These are phyloP conservation scores for Hemerocallis citrina DNA, from an alignment of 106 monocot species.

Conservation along the genomic window DNA sequence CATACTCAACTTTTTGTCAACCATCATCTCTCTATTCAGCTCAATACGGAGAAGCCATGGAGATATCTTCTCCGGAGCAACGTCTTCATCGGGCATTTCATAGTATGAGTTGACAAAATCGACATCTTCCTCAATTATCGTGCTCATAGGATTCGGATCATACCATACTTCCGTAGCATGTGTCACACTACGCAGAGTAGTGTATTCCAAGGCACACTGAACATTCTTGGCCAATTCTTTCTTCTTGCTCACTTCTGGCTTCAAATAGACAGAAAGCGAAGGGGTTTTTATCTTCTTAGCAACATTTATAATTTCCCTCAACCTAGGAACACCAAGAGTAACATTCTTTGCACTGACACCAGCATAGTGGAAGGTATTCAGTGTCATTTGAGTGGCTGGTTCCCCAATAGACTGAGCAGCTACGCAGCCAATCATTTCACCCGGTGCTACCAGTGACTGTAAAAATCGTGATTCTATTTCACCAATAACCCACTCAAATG, in stretches of 20 bases:
- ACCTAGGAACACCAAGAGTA: conserved; percentile 93
- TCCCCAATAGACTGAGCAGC: conserved; percentile 99
- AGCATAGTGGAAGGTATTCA: conserved; percentile 99
- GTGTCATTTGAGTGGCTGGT: conserved; percentile 98
- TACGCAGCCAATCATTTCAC: conserved; percentile 99
- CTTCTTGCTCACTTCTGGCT: conserved; percentile 62
- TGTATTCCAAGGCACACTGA: conserved; percentile 95
- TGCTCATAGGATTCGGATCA: conserved; percentile 90
- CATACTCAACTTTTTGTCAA: conserved; percentile 96
- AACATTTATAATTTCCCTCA: conserved; percentile 97
- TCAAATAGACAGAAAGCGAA: conserved; percentile 93
- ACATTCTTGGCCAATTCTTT: conserved; percentile 95
- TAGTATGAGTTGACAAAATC: conserved; percentile 96
- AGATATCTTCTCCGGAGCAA: conserved; percentile 92
- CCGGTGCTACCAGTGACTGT: conserved; percentile 93
- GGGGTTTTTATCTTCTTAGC: conserved; percentile 99
- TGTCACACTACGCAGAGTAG: conserved; percentile 92
- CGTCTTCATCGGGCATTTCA: conserved; percentile 99
- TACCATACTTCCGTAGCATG: conserved; percentile 99
- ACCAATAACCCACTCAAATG: conserved; percentile 99
- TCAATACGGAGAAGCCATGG: conserved; percentile 72
- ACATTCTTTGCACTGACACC: conserved; percentile 99
- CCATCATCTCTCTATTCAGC: conserved; percentile 92
- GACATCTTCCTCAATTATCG: conserved; percentile 95
- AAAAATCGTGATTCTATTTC: conserved; percentile 97